These are phyloP conservation scores for Populus alba DNA, from an alignment of 345 rosid species.

Conservation along the genomic window DNA sequence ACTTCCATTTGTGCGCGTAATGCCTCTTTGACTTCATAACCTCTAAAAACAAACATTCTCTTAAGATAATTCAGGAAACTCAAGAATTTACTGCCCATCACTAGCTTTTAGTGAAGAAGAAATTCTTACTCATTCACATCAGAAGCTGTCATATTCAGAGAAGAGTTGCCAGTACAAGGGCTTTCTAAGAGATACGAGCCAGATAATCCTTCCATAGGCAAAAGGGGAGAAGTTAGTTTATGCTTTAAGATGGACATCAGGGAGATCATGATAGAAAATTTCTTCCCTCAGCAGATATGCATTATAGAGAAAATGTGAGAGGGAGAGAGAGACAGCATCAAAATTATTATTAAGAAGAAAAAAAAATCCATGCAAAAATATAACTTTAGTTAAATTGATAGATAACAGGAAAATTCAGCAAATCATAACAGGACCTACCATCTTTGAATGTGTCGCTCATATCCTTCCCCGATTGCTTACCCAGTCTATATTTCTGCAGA, in stretches of 20 bases:
- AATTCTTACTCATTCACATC: slow-evolving; percentile 67
- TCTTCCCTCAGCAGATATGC: background rate
- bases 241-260: background rate
- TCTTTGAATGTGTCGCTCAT: slow-evolving; percentile 52
- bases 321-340: background rate
- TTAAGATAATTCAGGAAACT: slow-evolving; percentile 11
- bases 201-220: slow-evolving; percentile 28
- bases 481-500: slow-evolving; percentile 77
- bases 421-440: slow-evolving; percentile 34
- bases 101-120: background rate
- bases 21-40: slow-evolving; percentile 68
- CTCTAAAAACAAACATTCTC: slow-evolving; percentile 32
- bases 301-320: background rate
- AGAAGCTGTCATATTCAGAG: slow-evolving; percentile 41
- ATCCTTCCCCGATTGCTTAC: slow-evolving; percentile 82
- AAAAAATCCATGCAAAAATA: background rate
- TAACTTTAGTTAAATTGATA: background rate
- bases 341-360: background rate
- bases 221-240: slow-evolving; percentile 16
- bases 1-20: slow-evolving; percentile 80
- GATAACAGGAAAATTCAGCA: background rate
- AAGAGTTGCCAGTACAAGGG: slow-evolving; percentile 36
- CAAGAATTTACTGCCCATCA: background rate
- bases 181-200: slow-evolving; percentile 52
- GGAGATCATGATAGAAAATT: background rate